These are phyloP conservation scores for Phytopythium oedochilum DNA, from an alignment of 352 stramenopile genomes.

Conservation along the genomic window DNA sequence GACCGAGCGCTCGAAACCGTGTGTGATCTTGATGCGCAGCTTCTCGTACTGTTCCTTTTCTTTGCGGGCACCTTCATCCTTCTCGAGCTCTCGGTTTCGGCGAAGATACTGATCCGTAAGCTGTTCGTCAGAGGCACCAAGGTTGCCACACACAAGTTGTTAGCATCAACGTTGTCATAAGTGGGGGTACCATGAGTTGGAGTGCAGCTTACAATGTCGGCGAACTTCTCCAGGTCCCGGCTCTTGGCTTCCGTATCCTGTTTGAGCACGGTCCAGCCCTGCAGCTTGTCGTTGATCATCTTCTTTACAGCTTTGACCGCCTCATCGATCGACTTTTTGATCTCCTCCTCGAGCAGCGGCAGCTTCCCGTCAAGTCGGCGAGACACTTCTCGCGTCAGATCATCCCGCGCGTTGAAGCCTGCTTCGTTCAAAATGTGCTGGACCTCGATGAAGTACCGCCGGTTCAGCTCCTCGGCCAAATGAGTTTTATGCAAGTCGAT, in stretches of 20 bases:
- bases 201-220: conserved; percentile 54
- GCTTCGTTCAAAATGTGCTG: conserved; percentile 70
- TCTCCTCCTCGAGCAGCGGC: conserved; percentile 51
- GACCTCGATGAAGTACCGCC: conserved; percentile 75
- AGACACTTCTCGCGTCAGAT: conserved; percentile 56
- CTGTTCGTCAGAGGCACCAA: conserved; percentile 18
- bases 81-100: conserved; percentile 56
- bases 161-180: background rate
- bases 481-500: conserved; percentile 62
- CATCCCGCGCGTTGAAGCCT: conserved; percentile 51
- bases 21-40: conserved; percentile 41
- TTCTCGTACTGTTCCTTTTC: conserved; percentile 63
- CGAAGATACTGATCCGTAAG: conserved; percentile 63
- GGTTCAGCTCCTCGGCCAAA: conserved; percentile 59
- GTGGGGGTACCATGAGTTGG: background rate
- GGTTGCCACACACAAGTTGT: background rate
- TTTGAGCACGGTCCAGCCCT: conserved; percentile 73
- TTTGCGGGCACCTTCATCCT: conserved; percentile 50
- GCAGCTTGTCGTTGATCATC: conserved; percentile 40
- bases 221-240: conserved; percentile 66
- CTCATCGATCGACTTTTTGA: conserved; percentile 55
- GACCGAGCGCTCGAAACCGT: conserved; percentile 53
- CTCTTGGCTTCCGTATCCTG: conserved; percentile 56
- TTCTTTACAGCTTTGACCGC: conserved; percentile 51
- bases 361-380: conserved; percentile 67